Conservation (phyloP, 106 monocot species). For the Acanthochlamys bracteata region DNA sequence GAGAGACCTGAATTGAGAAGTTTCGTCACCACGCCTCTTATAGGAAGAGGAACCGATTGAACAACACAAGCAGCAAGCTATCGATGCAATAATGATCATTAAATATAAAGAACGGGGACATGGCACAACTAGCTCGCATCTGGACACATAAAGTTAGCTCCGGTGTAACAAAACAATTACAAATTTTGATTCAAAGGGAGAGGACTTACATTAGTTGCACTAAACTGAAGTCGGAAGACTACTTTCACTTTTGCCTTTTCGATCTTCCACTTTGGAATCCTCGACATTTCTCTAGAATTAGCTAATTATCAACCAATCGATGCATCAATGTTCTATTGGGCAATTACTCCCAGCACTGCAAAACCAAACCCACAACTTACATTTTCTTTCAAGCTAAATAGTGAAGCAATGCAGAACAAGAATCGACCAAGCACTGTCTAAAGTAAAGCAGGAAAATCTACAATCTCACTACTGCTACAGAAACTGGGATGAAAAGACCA, state of each 20-base stretch:
- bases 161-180: neutral
- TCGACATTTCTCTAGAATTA: conserved; percentile 68
- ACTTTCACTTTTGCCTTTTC: conserved; percentile 98
- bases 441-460: too few species aligned
- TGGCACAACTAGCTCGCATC: too few species aligned
- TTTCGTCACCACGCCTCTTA: neutral
- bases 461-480: too few species aligned
- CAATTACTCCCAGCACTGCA: conserved; percentile 16
- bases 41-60: neutral
- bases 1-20: neutral
- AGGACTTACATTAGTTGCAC: conserved; percentile 85
- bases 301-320: conserved; percentile 16
- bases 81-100: neutral
- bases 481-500: too few species aligned
- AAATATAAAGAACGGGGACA: too few species aligned
- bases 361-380: conserved; percentile 1
- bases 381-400: too few species aligned
- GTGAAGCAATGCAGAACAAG: too few species aligned
- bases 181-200: conserved; percentile 7
- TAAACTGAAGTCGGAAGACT: conserved; percentile 85
- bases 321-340: conserved; percentile 4
- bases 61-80: neutral
- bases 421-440: too few species aligned
- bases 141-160: neutral
- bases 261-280: conserved; percentile 85